Conservation (phyloP, 441 rosid species). For the Macaranga tanarius region DNA sequence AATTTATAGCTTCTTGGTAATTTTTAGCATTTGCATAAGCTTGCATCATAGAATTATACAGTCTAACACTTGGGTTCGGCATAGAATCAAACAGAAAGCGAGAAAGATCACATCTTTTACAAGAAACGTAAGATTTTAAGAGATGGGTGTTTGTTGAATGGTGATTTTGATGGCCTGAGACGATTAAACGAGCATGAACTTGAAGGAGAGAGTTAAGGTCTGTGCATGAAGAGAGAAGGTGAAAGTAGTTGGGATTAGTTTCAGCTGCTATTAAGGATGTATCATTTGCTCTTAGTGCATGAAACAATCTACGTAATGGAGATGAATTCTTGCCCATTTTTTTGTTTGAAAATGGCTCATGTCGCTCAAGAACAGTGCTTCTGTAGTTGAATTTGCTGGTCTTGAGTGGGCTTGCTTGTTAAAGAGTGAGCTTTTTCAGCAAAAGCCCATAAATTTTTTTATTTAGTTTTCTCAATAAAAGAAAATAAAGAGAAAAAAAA, state of each 20-base stretch:
- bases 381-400: too few relatives aligned
- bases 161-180: constrained; percentile 55
- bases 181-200: constrained; percentile 50
- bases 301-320: constrained; percentile 8
- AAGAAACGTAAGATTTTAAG: constrained; percentile 39
- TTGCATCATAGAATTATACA: constrained; percentile 56
- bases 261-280: constrained; percentile 9
- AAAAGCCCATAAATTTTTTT: too few relatives aligned
- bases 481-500: too few relatives aligned
- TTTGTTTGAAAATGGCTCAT: neutral
- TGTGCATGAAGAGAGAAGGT: constrained; percentile 41
- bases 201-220: constrained; percentile 54
- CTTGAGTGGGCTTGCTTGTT: too few relatives aligned
- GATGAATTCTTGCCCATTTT: constrained; percentile 14
- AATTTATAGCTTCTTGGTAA: constrained; percentile 34
- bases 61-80: constrained; percentile 52
- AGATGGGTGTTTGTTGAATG: constrained; percentile 48
- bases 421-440: too few relatives aligned
- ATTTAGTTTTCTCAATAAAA: too few relatives aligned
- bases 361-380: too few relatives aligned
- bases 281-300: constrained; percentile 11
- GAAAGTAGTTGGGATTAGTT: constrained; percentile 16
- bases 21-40: constrained; percentile 43
- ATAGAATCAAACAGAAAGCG: constrained; percentile 49
- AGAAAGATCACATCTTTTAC: constrained; percentile 42